Evolutionary conservation across 768 basidiomycete species (phyloP).

Genomic region (Termitomyces bulborhizus): DNA sequence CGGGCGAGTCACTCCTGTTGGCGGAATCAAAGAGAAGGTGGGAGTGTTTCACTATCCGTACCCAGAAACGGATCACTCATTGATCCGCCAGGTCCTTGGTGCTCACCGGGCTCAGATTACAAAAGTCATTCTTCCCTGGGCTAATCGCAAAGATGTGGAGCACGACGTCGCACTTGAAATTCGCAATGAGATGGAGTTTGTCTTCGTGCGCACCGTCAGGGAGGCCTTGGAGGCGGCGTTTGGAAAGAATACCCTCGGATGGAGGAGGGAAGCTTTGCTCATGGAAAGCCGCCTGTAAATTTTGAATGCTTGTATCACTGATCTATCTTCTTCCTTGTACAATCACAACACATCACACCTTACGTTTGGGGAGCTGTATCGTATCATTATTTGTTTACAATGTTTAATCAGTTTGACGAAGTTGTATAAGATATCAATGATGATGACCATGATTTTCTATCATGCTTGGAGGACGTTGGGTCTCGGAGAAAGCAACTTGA

Average conservation of each 20-base stretch:
- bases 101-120: conserved; percentile 83
- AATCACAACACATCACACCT: neutral
- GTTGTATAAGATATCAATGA: neutral
- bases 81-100: conserved; percentile 53
- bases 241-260: conserved; percentile 59
- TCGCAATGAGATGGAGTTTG: conserved; percentile 69
- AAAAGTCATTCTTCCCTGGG: conserved; percentile 79
- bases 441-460: too few relatives aligned
- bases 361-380: neutral
- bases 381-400: neutral
- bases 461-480: too few relatives aligned
- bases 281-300: conserved; percentile 29
- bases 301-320: neutral
- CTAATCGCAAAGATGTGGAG: conserved; percentile 84
- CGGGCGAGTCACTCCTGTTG: conserved; percentile 77
- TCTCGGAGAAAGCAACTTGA: too few relatives aligned
- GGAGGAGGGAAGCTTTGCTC: conserved; percentile 44
- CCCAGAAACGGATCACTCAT: neutral
- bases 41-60: neutral
- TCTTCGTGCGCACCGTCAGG: conserved; percentile 71
- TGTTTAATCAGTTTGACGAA: neutral
- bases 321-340: neutral
- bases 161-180: conserved; percentile 77
- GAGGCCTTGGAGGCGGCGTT: conserved; percentile 85
- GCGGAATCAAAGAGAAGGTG: conserved; percentile 86